Percentiles rank a stretch among this genome's conserved stretches.
These are phyloP conservation scores for Ambrosiella beaveri DNA, from an alignment of 2,329 filamentous ascomycete genomes.

Conservation along the genomic window DNA sequence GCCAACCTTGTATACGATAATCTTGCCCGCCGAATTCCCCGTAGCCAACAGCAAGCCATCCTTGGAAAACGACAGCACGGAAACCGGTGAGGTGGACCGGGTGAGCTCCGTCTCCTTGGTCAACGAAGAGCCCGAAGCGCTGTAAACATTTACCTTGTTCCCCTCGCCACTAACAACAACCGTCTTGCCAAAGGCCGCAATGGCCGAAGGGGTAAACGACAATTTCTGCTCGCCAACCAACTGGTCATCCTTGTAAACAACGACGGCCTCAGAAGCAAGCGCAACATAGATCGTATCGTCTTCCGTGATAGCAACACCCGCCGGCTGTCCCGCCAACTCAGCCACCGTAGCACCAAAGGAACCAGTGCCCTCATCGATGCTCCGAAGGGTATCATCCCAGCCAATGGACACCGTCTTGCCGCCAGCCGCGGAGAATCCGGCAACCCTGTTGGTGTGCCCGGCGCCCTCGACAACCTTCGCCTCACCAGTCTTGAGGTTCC, in stretches of 20 bases:
- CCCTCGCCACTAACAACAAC: slow-evolving; percentile 64
- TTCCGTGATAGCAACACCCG: slow-evolving; percentile 39
- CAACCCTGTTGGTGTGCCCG: slow-evolving; percentile 70
- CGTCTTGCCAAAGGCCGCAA: slow-evolving; percentile 48
- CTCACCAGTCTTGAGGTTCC: slow-evolving; percentile 56
- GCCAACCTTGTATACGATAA: slow-evolving; percentile 48
- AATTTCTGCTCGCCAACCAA: slow-evolving; percentile 42
- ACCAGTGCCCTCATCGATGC: slow-evolving; percentile 54
- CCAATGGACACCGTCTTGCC: slow-evolving; percentile 67
- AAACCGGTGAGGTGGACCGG: slow-evolving; percentile 54
- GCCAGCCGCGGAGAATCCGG: slow-evolving; percentile 47
- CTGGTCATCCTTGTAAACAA: slow-evolving; percentile 41
- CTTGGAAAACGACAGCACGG: slow-evolving; percentile 66
- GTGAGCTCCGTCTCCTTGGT: slow-evolving; percentile 39
- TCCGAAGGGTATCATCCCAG: slow-evolving; percentile 85
- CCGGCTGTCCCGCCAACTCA: slow-evolving; percentile 65
- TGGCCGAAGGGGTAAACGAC: slow-evolving; percentile 47
- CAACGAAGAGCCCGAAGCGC: slow-evolving; percentile 39
- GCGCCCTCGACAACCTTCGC: slow-evolving; percentile 62
- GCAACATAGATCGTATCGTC: slow-evolving; percentile 45
- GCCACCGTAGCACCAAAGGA: slow-evolving; percentile 54
- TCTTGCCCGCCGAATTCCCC: slow-evolving; percentile 72
- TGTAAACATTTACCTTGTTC: slow-evolving; percentile 54
- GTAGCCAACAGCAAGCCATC: slow-evolving; percentile 64
- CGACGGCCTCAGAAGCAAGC: slow-evolving; percentile 29